phyloP scores from a whole-genome alignment of 805 yeast genomes.

The Sugiyamaella chiloensis region DNA sequence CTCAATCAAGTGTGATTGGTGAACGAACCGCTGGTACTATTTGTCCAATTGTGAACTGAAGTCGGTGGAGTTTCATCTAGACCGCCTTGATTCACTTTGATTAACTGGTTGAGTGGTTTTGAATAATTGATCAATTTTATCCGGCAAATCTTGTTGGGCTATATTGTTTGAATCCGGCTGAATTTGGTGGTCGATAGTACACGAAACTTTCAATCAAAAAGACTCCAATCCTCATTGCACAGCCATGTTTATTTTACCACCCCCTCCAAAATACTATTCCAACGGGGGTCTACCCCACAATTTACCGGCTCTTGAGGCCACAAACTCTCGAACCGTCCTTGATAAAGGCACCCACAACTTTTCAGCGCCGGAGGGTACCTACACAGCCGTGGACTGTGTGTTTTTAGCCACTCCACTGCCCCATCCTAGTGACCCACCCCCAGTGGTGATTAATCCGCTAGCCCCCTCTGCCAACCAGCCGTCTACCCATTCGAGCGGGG shows the following conservation, averaged over 20 bases:
- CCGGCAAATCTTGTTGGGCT: too few relatives aligned
- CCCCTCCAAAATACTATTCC: slow-evolving; percentile 30
- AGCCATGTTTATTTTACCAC: slow-evolving; percentile 33
- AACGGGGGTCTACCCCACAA: slow-evolving; percentile 18
- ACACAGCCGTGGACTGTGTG: slow-evolving; percentile 28
- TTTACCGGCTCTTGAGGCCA: slow-evolving; percentile 21
- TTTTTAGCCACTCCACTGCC: slow-evolving; percentile 39
- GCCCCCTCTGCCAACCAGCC: slow-evolving; percentile 33
- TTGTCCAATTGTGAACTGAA: too few relatives aligned
- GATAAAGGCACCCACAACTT: slow-evolving; percentile 24
- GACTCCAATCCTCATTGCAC: too few relatives aligned
- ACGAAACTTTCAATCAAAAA: too few relatives aligned
- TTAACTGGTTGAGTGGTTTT: too few relatives aligned
- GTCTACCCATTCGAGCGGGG: slow-evolving; percentile 25
- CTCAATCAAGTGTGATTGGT: too few relatives aligned
- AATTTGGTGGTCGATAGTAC: too few relatives aligned
- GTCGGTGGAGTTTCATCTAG: too few relatives aligned
- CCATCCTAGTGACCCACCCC: slow-evolving; percentile 36
- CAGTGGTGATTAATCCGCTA: slow-evolving; percentile 35
- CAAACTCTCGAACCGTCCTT: slow-evolving; percentile 25
- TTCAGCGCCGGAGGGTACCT: slow-evolving; percentile 35
- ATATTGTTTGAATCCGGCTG: not conserved
- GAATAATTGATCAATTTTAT: too few relatives aligned
- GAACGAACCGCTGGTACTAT: too few relatives aligned
- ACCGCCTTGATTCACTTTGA: too few relatives aligned